Base-by-base conservation (phyloP, 495 filamentous ascomycete genomes). In the Daldinia decipiens region DNA sequence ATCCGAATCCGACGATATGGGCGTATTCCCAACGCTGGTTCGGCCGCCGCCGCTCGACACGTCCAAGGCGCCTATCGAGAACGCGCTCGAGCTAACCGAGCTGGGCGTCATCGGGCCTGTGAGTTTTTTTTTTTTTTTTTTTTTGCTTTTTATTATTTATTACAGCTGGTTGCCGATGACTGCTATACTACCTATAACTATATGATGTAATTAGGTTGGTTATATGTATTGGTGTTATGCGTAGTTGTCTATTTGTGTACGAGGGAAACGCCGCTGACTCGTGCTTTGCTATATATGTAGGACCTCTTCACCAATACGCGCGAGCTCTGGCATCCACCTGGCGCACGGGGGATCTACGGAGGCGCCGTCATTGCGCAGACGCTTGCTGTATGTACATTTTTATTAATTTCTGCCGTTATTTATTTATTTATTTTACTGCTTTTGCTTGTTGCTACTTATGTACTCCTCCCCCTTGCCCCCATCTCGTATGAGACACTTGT, bases 251-350 rank as follows among this genome's bases (percentile, higher is more conserved):
- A 29, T 29, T 5, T 29, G 4, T 53, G 24, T 53, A 53, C 27
- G 27, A 31, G 24, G 13, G 45, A 51, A 47, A 21, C 31, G 17
- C 39, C 56, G 43, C 51, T 65, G 34, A 68, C 59, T 52, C 47
- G 36, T 50, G 3, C 34, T 36, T 36, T 36, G 5, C 12, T 43
- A 27, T n/a, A 5, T 71, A 93, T 21, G 6, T 71, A 93, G 90
- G 90, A 94, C 74, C 87, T 98, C 63, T 99, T 93, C 83, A 98
- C 95, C 32, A 99, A 99, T 75, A 92, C 93, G 7, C 89, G 93
- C 31, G 90, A 92, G 26, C 85, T 94, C 61, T 97, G 93, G 93
- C 93, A 96, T 65, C 95, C 95, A 0, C 88, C 91, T 0, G 94
- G 93, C 13, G 95, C 95, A 15, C 89, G 95, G 29, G 95, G 95